Percentiles rank a stretch among this genome's conserved stretches.
phyloP scores from a whole-genome alignment of 169 alveolate genomes.

The Eimeria acervulina region DNA sequence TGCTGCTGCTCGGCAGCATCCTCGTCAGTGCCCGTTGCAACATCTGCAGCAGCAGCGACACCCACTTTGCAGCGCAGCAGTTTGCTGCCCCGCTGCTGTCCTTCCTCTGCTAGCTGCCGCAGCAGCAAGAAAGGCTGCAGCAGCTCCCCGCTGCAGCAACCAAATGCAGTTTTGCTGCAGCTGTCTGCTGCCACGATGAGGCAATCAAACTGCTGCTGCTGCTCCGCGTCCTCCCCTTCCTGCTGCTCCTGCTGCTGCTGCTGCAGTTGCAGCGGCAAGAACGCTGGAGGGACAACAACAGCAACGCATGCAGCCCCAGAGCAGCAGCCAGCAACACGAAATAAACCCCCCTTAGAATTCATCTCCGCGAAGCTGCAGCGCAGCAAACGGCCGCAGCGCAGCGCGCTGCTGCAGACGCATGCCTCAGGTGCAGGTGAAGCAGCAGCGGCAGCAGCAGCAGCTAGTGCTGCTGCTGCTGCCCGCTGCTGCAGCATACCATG shows the following conservation, averaged over 20 bases:
- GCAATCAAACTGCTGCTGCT: not conserved
- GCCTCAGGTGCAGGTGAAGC: not conserved
- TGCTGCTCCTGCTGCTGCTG: slow-evolving; percentile 51
- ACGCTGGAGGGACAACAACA: not conserved
- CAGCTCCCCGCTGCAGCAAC: slow-evolving; percentile 28
- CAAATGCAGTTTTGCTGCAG: slow-evolving; percentile 11
- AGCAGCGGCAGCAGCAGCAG: not conserved
- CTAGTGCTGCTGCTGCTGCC: slow-evolving; percentile 55
- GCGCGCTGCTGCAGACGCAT: slow-evolving; percentile 11
- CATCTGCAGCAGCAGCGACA: slow-evolving; percentile 15
- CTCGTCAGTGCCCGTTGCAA: not conserved
- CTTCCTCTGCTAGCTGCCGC: not conserved
- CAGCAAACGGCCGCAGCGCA: not conserved
- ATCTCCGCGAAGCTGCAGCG: not conserved
- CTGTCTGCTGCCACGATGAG: not conserved
- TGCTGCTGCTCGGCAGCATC: not conserved
- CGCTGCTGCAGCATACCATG: slow-evolving; percentile 45
- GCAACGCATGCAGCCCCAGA: slow-evolving; percentile 9
- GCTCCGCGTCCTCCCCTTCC: not conserved
- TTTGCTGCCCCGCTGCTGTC: slow-evolving; percentile 14
- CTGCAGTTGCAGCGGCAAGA: slow-evolving; percentile 9
- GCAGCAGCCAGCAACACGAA: slow-evolving; percentile 42
- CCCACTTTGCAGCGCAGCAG: not conserved
- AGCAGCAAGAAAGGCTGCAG: slow-evolving; percentile 44
- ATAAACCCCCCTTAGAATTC: not conserved